These are phyloP conservation scores for Peronospora farinosa DNA, from an alignment of 352 stramenopile species.

Conservation along the genomic window DNA sequence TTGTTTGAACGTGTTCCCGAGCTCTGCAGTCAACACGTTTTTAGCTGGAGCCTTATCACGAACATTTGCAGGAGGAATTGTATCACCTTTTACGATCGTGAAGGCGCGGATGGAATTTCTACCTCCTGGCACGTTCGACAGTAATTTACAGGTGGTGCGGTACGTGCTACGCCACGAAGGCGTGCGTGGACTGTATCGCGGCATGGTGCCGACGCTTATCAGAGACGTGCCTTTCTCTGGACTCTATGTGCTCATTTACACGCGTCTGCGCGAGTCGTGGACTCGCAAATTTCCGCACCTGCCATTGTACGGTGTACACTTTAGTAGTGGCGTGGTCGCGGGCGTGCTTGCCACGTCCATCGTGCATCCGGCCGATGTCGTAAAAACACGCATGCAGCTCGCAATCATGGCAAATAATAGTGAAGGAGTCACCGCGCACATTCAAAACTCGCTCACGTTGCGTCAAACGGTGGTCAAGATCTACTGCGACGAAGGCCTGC, in stretches of 20 bases:
- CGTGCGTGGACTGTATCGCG: constrained; percentile 72
- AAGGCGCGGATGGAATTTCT: constrained; percentile 86
- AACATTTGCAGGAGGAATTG: constrained; percentile 73
- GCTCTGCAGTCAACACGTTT: constrained; percentile 68
- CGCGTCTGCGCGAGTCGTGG: constrained; percentile 46
- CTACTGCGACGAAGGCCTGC: constrained; percentile 84
- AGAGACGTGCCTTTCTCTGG: constrained; percentile 85
- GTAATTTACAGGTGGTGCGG: constrained; percentile 58
- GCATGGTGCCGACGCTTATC: constrained; percentile 80
- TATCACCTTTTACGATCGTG: constrained; percentile 82
- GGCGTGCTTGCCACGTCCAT: constrained; percentile 73
- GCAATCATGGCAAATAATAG: constrained; percentile 44
- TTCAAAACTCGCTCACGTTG: constrained; percentile 57
- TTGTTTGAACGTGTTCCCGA: constrained; percentile 46
- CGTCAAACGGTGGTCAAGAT: constrained; percentile 80
- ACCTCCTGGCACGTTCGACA: constrained; percentile 48
- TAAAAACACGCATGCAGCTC: constrained; percentile 88
- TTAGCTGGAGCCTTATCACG: constrained; percentile 74
- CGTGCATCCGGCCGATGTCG: constrained; percentile 80
- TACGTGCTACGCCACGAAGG: constrained; percentile 64
- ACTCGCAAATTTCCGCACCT: constrained; percentile 37
- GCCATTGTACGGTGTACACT: constrained; percentile 63
- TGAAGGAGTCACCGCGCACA: constrained; percentile 19
- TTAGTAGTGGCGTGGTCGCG: constrained; percentile 69
- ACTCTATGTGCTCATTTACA: constrained; percentile 85